These are phyloP conservation scores for Blastocladiella britannica DNA, from an alignment of 192 early-diverging fungal genomes.

Conservation along the genomic window DNA sequence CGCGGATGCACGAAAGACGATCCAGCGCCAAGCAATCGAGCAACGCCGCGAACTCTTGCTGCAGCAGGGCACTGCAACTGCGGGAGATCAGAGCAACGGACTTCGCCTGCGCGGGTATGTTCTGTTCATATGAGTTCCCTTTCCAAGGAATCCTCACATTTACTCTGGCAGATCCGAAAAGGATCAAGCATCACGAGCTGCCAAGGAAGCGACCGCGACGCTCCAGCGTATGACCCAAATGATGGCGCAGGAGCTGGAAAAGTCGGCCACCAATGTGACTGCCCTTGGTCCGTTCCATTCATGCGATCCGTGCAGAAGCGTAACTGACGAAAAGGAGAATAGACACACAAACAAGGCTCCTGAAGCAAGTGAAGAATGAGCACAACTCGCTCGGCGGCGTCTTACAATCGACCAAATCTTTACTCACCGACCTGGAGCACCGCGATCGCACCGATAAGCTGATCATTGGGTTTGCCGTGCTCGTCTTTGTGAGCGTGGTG, in stretches of 20 bases:
- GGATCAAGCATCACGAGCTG: no score
- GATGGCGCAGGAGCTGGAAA: constrained; percentile 44
- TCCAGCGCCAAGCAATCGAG: no score
- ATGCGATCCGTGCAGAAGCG: background rate
- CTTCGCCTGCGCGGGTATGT: no score
- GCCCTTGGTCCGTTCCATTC: constrained; percentile 20
- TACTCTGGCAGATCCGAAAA: no score
- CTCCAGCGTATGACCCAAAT: constrained; percentile 32
- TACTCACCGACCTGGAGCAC: constrained; percentile 40
- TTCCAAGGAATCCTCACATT: no score
- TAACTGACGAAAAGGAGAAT: constrained; percentile 13
- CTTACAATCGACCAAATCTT: constrained; percentile 25
- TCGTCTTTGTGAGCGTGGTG: constrained; percentile 37
- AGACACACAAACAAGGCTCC: constrained; percentile 24
- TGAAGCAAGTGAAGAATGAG: constrained; percentile 25
- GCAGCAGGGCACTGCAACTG: no score
- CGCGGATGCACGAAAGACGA: no score
- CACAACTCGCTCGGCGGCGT: constrained; percentile 31
- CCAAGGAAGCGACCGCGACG: constrained; percentile 33
- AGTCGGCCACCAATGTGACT: constrained; percentile 28
- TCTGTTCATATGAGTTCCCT: no score
- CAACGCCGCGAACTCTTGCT: no score
- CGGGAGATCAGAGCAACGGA: no score
- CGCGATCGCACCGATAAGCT: constrained; percentile 49
- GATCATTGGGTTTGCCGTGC: constrained; percentile 30